These are phyloP conservation scores for Wickerhamiella vanderwaltii DNA, from an alignment of 805 yeast species.

Conservation along the genomic window DNA sequence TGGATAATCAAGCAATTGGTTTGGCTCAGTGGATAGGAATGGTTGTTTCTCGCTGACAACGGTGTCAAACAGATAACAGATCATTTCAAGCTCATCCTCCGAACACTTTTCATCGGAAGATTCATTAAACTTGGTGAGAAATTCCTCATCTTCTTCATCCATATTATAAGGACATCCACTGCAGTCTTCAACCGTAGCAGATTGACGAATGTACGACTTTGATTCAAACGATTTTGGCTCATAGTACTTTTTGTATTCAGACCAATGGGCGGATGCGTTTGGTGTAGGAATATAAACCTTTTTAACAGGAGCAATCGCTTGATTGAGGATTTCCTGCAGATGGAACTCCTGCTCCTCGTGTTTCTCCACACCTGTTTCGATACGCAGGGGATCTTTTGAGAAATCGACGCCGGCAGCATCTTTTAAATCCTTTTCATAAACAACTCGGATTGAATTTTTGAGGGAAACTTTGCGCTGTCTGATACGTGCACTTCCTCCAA, in stretches of 20 bases:
- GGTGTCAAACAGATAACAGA: constrained; percentile 62
- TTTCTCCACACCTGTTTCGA: constrained; percentile 97
- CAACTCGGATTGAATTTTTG: constrained; percentile 70
- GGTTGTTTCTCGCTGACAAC: constrained; percentile 77
- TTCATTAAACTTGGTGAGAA: constrained; percentile 36
- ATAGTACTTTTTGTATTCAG: constrained; percentile 62
- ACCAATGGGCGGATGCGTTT: constrained; percentile 77
- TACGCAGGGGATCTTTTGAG: constrained; percentile 75
- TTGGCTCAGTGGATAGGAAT: constrained; percentile 72
- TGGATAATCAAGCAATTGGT: constrained; percentile 53
- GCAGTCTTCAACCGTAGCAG: constrained; percentile 94
- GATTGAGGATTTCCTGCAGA: constrained; percentile 79
- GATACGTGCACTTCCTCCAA: constrained; percentile 9
- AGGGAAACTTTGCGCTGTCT: constrained; percentile 92
- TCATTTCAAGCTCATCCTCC: constrained; percentile 76
- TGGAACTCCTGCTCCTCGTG: constrained; percentile 96
- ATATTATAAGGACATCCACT: constrained; percentile 73
- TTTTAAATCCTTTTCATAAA: constrained; percentile 68
- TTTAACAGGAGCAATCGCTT: constrained; percentile 46
- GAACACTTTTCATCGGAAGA: constrained; percentile 32
- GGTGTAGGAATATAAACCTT: constrained; percentile 90
- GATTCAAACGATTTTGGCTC: constrained; percentile 57
- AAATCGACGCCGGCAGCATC: constrained; percentile 57
- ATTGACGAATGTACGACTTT: constrained; percentile 67
- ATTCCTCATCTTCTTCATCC: constrained; percentile 80